Percentiles rank a stretch among this genome's conserved stretches.
phyloP scores from a whole-genome alignment of 164 flowering plant species.

The Kalanchoe fedtschenkoi region DNA sequence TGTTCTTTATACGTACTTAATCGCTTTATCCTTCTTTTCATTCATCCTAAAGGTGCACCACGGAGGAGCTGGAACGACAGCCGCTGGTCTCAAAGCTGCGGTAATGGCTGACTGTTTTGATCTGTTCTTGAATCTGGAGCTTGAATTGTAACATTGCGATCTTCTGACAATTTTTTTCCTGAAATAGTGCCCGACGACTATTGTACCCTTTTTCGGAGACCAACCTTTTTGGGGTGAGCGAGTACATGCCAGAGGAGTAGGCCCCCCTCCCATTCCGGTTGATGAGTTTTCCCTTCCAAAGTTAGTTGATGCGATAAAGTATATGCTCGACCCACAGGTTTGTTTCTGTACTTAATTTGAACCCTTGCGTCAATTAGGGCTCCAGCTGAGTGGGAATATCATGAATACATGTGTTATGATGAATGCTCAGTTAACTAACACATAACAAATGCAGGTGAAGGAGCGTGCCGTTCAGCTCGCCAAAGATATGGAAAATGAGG shows the following conservation, averaged over 20 bases:
- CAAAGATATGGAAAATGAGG: slow-evolving; percentile 81
- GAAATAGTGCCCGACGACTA: slow-evolving; percentile 82
- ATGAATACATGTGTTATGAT: no score
- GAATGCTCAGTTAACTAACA: no score
- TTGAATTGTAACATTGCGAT: background rate
- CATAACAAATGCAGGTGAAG: slow-evolving; percentile 51
- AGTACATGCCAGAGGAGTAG: slow-evolving; percentile 92
- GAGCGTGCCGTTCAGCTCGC: slow-evolving; percentile 69
- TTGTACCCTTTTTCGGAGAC: slow-evolving; percentile 96
- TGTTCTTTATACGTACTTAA: background rate
- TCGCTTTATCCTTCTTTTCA: background rate
- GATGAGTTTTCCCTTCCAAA: slow-evolving; percentile 75
- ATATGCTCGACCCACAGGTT: slow-evolving; percentile 85
- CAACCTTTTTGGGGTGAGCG: slow-evolving; percentile 98
- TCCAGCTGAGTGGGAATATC: no score
- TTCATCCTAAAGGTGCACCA: slow-evolving; percentile 67
- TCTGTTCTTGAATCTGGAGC: background rate
- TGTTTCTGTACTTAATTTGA: background rate
- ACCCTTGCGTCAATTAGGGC: background rate
- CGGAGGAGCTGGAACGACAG: slow-evolving; percentile 97
- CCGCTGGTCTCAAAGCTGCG: slow-evolving; percentile 94
- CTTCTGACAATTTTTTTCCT: background rate
- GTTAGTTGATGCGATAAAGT: slow-evolving; percentile 66
- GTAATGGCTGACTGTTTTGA: slow-evolving; percentile 23
- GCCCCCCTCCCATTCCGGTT: slow-evolving; percentile 84